These are phyloP conservation scores for Choiromyces venosus DNA, from an alignment of 495 filamentous ascomycete species.

Conservation along the genomic window DNA sequence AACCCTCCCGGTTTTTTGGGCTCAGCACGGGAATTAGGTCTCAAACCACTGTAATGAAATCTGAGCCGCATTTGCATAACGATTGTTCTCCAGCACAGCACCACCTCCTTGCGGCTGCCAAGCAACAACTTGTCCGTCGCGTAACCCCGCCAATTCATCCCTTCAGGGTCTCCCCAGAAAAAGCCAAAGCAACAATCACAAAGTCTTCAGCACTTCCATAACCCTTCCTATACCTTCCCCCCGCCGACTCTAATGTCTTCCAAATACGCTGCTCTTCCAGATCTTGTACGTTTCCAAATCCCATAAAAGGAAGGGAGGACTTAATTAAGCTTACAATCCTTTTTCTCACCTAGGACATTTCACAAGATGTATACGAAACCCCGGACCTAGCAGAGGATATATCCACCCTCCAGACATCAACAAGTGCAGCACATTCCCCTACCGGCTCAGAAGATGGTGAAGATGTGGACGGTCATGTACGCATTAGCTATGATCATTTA, in stretches of 20 bases:
- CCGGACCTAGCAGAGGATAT: slow-evolving; percentile 83
- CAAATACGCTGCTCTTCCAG: slow-evolving; percentile 81
- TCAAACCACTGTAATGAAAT: background rate
- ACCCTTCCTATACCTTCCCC: background rate
- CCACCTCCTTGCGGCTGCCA: background rate
- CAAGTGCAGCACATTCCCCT: slow-evolving; percentile 60
- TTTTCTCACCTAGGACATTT: slow-evolving; percentile 59
- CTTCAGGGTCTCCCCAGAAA: background rate
- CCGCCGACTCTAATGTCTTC: slow-evolving; percentile 31
- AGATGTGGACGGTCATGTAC: slow-evolving; percentile 48
- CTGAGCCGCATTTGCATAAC: background rate
- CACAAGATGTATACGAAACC: slow-evolving; percentile 92
- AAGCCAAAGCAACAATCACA: background rate
- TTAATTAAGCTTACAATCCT: slow-evolving; percentile 10
- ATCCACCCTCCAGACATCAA: slow-evolving; percentile 73
- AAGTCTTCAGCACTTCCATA: background rate
- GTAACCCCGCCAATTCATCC: background rate
- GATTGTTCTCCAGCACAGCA: background rate
- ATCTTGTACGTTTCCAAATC: slow-evolving; percentile 58
- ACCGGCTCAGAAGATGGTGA: slow-evolving; percentile 54
- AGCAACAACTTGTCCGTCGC: background rate
- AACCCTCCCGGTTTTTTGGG: background rate
- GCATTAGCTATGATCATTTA: slow-evolving; percentile 67
- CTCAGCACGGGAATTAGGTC: background rate
- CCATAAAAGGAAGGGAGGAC: background rate